Evolutionary conservation across 2,329 filamentous ascomycete genomes (phyloP).

Genomic region (Penicillium decumbens): DNA sequence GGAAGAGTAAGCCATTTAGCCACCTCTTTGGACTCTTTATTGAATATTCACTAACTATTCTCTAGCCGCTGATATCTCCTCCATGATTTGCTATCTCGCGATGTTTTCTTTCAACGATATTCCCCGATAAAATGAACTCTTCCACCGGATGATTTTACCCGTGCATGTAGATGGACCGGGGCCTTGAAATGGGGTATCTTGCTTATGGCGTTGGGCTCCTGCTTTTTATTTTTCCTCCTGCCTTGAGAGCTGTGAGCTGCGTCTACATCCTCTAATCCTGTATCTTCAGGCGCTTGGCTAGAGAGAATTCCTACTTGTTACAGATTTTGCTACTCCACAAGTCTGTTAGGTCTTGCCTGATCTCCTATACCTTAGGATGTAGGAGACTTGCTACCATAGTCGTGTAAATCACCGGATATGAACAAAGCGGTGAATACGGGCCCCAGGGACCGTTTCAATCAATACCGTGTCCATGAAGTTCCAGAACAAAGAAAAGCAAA

Average conservation of each 20-base stretch:
- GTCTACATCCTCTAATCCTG: not conserved
- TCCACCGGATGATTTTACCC: not conserved
- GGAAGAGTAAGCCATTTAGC: slow-evolving; percentile 59
- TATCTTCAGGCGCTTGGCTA: not conserved
- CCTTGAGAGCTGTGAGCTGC: not conserved
- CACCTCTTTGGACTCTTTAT: not conserved
- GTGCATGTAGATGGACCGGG: not conserved
- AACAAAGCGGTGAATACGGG: too few relatives aligned
- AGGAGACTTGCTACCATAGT: too few relatives aligned
- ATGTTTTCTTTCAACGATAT: not conserved
- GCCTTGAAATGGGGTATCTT: not conserved
- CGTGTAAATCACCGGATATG: too few relatives aligned
- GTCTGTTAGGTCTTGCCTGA: not conserved
- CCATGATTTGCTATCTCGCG: not conserved
- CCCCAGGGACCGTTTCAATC: too few relatives aligned
- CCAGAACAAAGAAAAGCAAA: too few relatives aligned
- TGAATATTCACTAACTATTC: slow-evolving; percentile 1
- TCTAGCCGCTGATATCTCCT: slow-evolving; percentile 46
- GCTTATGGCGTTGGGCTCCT: not conserved
- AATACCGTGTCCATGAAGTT: too few relatives aligned
- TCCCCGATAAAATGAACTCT: not conserved
- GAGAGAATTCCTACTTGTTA: not conserved
- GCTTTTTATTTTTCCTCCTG: not conserved
- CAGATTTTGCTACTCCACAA: too few relatives aligned
- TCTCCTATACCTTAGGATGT: too few relatives aligned